These are phyloP conservation scores for Senna tora DNA, from an alignment of 306 rosid genomes.

Conservation along the genomic window DNA sequence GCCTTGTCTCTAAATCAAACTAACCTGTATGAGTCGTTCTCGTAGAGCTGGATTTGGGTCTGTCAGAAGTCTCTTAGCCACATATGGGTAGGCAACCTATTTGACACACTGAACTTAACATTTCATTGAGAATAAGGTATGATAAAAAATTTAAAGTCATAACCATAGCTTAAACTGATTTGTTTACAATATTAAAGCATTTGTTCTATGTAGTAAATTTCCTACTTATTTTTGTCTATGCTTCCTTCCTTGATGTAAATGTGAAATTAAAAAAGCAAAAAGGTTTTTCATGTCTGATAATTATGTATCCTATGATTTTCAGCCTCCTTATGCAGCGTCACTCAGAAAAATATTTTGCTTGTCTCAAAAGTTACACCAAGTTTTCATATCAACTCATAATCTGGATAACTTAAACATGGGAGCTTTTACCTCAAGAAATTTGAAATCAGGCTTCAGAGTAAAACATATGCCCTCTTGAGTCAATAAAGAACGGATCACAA, in stretches of 20 bases:
- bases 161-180: constrained; percentile 24
- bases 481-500: constrained; percentile 90
- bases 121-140: constrained; percentile 27
- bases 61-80: constrained; percentile 92
- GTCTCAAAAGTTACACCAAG: constrained; percentile 20
- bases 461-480: constrained; percentile 99
- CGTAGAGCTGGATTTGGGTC: constrained; percentile 99
- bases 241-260: constrained; percentile 14
- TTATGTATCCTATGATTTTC: constrained; percentile 23
- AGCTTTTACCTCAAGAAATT: constrained; percentile 89
- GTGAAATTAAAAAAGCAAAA: not conserved
- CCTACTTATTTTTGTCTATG: not conserved
- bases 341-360: not conserved
- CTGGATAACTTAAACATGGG: constrained; percentile 33
- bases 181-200: constrained; percentile 17
- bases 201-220: constrained; percentile 12
- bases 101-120: constrained; percentile 39
- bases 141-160: constrained; percentile 32
- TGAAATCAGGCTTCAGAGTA: constrained; percentile 86
- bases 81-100: constrained; percentile 98
- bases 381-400: constrained; percentile 31
- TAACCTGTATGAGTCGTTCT: constrained; percentile 94
- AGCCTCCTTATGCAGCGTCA: constrained; percentile 22
- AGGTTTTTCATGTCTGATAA: not conserved
- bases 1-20: constrained; percentile 37